These are phyloP conservation scores for Cordyceps cateniannulata DNA, from an alignment of 2,329 filamentous ascomycete genomes.

Conservation along the genomic window DNA sequence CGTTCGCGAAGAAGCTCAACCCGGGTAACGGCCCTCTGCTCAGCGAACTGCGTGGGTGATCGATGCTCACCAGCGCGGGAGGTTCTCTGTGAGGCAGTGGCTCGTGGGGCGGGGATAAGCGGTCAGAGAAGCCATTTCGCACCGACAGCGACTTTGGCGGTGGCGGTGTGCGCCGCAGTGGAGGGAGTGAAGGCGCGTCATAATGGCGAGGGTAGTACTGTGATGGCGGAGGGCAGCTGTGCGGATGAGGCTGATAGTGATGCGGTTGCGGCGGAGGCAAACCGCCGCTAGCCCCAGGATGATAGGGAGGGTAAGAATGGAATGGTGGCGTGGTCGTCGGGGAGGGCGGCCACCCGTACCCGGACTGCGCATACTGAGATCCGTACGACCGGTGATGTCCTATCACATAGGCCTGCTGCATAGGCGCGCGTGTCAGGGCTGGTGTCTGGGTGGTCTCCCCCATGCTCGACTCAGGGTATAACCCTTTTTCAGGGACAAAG, in stretches of 20 bases:
- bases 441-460: conserved; percentile 77
- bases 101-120: conserved; percentile 31
- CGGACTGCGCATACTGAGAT: conserved; percentile 36
- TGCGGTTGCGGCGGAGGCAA: background rate
- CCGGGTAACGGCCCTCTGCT: conserved; percentile 39
- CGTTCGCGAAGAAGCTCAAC: conserved; percentile 28
- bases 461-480: conserved; percentile 95
- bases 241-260: conserved; percentile 13
- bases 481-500: conserved; percentile 83
- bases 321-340: conserved; percentile 50
- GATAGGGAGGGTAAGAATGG: conserved; percentile 36
- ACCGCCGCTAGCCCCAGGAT: no score
- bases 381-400: conserved; percentile 29
- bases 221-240: conserved; percentile 20
- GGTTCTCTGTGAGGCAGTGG: conserved; percentile 41
- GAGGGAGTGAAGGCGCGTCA: conserved; percentile 31
- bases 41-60: background rate
- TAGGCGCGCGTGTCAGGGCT: conserved; percentile 69
- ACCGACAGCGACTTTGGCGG: conserved; percentile 23
- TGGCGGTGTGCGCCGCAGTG: conserved; percentile 21
- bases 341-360: conserved; percentile 50
- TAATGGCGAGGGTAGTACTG: conserved; percentile 23
- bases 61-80: conserved; percentile 29
- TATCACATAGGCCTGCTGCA: conserved; percentile 41
- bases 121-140: conserved; percentile 26